phyloP scores from a whole-genome alignment of 1,139 yeast genomes.

The Yamadazyma dushanensis region DNA sequence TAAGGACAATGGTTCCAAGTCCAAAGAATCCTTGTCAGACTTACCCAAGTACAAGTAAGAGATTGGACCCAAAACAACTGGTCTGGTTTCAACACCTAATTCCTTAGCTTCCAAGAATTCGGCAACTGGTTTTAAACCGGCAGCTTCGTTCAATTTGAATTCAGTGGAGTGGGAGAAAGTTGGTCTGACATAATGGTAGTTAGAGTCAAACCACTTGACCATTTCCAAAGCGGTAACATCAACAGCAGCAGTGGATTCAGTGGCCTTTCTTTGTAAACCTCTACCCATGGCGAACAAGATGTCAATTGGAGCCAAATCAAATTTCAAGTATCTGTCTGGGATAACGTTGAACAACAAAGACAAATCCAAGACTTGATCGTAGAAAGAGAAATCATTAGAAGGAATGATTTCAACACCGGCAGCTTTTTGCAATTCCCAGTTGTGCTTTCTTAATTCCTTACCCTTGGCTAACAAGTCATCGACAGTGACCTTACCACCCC shows the following conservation, averaged over 20 bases:
- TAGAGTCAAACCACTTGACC: constrained; percentile 99
- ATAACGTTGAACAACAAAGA: constrained; percentile 91
- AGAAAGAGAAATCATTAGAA: constrained; percentile 96
- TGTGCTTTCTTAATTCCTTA: constrained; percentile 90
- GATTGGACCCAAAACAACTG: constrained; percentile 94
- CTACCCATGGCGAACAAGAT: constrained; percentile 99
- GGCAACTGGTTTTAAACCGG: constrained; percentile 92
- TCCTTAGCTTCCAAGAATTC: constrained; percentile 98
- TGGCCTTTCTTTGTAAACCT: constrained; percentile 97
- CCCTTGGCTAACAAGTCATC: constrained; percentile 91
- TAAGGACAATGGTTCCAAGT: constrained; percentile 87
- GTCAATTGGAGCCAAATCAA: constrained; percentile 85
- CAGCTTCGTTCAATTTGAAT: constrained; percentile 78
- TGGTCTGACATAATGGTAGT: constrained; percentile 99
- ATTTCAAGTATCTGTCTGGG: constrained; percentile 96
- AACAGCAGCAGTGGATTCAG: constrained; percentile 82
- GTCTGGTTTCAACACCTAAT: constrained; percentile 95
- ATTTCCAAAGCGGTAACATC: constrained; percentile 99
- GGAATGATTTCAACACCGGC: constrained; percentile 98
- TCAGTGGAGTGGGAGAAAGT: constrained; percentile 94
- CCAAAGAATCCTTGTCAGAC: constrained; percentile 96
- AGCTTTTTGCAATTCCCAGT: constrained; percentile 96
- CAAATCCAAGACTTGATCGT: constrained; percentile 94
- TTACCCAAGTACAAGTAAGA: constrained; percentile 95
- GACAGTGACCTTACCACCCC: constrained; percentile 88